Evolutionary conservation across 805 yeast species (phyloP).

Genomic region (Sugiyamaella mastotermitis): DNA sequence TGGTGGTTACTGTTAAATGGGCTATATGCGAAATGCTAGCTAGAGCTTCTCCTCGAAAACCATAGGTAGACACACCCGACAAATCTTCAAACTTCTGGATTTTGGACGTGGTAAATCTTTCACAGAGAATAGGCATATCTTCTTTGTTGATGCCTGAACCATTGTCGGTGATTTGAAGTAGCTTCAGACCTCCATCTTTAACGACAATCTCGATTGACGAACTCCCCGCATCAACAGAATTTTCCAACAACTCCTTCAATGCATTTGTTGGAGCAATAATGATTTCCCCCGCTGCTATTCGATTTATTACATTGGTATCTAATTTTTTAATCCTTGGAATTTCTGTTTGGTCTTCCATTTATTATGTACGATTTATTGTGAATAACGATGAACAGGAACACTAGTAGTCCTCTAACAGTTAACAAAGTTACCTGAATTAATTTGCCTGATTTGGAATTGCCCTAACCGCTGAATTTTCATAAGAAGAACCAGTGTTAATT

Average conservation of each 20-base stretch:
- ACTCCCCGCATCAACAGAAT: conserved; percentile 81
- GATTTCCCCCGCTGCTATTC: conserved; percentile 97
- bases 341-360: no score
- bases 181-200: conserved; percentile 88
- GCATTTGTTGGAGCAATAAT: conserved; percentile 93
- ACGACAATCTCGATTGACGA: conserved; percentile 68
- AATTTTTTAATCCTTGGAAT: conserved; percentile 41
- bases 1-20: conserved; percentile 73
- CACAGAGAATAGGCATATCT: conserved; percentile 77
- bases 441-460: no score
- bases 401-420: no score
- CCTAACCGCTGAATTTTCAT: no score
- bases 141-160: conserved; percentile 69
- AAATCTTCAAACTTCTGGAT: conserved; percentile 70
- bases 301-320: conserved; percentile 69
- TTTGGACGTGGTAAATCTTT: conserved; percentile 90
- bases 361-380: no score
- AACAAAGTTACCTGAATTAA: no score
- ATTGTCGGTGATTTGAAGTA: conserved; percentile 83
- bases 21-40: conserved; percentile 92
- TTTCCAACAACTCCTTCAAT: conserved; percentile 85
- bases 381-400: no score
- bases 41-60: conserved; percentile 94
- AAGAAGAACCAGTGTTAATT: no score
- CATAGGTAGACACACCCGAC: conserved; percentile 66